Conservation (phyloP, 202 grass and related monocot genomes). For the Alloteropsis angusta region DNA sequence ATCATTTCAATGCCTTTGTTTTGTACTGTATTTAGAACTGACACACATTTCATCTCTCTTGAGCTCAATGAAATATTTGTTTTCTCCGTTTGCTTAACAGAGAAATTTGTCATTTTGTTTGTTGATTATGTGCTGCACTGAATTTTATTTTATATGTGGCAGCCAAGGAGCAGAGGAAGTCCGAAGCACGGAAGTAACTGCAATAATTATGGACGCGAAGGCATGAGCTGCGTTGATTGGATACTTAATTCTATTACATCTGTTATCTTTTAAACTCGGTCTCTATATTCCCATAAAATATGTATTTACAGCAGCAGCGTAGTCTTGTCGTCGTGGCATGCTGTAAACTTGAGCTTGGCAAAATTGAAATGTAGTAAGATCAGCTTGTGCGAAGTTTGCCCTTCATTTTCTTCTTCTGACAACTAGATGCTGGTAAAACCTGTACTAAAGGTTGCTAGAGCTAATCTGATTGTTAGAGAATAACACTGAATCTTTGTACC, state of each 20-base stretch:
- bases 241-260: conserved; percentile 35
- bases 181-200: conserved; percentile 70
- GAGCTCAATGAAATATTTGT: not conserved
- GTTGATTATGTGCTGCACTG: not conserved
- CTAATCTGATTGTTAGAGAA: not conserved
- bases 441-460: not conserved
- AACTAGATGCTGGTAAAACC: not conserved
- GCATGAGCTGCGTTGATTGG: conserved; percentile 25
- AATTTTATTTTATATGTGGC: conserved; percentile 20
- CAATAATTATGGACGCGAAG: not conserved
- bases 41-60: not conserved
- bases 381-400: conserved; percentile 14
- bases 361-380: conserved; percentile 20
- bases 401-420: not conserved
- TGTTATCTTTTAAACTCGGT: conserved; percentile 24
- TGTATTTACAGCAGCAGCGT: conserved; percentile 5
- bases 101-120: not conserved
- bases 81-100: not conserved
- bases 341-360: conserved; percentile 27
- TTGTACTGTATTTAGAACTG: not conserved
- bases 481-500: too few species aligned
- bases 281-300: conserved; percentile 33
- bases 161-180: conserved; percentile 90
- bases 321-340: conserved; percentile 14
- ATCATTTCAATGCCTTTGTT: not conserved